A percentile compares a stretch with the other conserved stretches of the same genome.
phyloP scores from a whole-genome alignment of 768 basidiomycete species.

The Russula sp. region DNA sequence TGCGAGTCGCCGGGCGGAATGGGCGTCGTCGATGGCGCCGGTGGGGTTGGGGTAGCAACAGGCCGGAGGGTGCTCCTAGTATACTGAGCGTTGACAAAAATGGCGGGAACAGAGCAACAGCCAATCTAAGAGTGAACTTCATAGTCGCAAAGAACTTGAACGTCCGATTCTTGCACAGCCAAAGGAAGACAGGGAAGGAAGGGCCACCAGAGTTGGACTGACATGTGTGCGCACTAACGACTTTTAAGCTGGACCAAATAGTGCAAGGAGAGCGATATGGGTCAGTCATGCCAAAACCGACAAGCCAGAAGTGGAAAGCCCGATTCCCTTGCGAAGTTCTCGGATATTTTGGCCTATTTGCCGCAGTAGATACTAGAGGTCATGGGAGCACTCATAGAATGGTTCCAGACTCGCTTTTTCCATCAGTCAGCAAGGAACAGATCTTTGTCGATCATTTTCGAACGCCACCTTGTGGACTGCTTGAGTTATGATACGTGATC shows the following conservation, averaged over 20 bases:
- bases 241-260: no score
- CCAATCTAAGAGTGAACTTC: conserved; percentile 37
- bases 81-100: conserved; percentile 43
- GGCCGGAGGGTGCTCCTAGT: conserved; percentile 32
- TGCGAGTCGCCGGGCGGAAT: conserved; percentile 31
- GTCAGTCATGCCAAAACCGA: no score
- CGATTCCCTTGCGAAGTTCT: no score
- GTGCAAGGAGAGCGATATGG: no score
- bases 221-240: neutral
- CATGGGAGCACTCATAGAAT: no score
- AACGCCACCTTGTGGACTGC: neutral
- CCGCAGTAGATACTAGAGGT: no score
- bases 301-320: no score
- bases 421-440: neutral
- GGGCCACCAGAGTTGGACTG: neutral
- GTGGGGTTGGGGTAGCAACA: no score
- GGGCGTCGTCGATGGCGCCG: neutral
- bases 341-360: no score
- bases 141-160: conserved; percentile 28
- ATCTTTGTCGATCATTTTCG: no score
- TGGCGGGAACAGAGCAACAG: conserved; percentile 34
- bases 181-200: neutral
- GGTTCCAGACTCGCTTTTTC: no score
- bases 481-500: neutral
- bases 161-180: neutral